Base-by-base conservation (phyloP, 2,329 filamentous ascomycete species). In the Ceratocystis variospora region DNA sequence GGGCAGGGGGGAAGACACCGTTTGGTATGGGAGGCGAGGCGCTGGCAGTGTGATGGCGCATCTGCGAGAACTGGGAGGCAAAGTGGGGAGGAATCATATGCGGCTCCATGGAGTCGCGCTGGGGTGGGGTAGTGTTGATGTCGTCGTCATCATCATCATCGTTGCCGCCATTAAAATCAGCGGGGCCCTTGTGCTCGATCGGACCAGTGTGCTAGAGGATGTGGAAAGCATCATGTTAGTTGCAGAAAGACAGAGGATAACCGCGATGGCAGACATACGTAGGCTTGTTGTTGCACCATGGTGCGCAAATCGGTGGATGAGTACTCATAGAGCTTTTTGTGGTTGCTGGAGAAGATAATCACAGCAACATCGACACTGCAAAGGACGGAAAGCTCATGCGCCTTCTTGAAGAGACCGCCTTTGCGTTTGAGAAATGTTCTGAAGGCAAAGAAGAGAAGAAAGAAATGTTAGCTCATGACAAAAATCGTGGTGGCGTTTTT, bases 401-500 rank as follows among this genome's bases (percentile, higher is more conserved):
- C 94, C 84, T 99, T 99, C 81, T 99, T 99, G 83, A 99, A 99
- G 62, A 99, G 81, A 72, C 94, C 94, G 72, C 93, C 94, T 78
- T 99, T 99, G 79, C 94, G 89, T 83, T 99, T 99, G 71, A 99
- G 80, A 76, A 99, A 99, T 57, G 94, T 99, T 70, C 92, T 96
- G 73, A 66, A 67, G 3, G 28, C 28, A 28, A 68, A 67, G 53
- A 67, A 46, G 66, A 46, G 7, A 19, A 7, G 5, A 6, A 22
- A 22, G 2, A 12, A 19, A 57, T 28, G 67, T 57, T 46, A 66
- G 62, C 33, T 5, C 37, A 41, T 1, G 37, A 41, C 37, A 2
- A 41, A 12, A 41, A 41, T 15, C 12, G 37, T 41, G 22, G n/a
- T 45, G 48, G 53, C 15, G 57, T 48, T 25, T 57, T 28, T 22